Evolutionary conservation across 108 stramenopile genomes (phyloP), one percentile per base, ranked within the genome.

Genomic region (Stephanodiscus triporus): DNA sequence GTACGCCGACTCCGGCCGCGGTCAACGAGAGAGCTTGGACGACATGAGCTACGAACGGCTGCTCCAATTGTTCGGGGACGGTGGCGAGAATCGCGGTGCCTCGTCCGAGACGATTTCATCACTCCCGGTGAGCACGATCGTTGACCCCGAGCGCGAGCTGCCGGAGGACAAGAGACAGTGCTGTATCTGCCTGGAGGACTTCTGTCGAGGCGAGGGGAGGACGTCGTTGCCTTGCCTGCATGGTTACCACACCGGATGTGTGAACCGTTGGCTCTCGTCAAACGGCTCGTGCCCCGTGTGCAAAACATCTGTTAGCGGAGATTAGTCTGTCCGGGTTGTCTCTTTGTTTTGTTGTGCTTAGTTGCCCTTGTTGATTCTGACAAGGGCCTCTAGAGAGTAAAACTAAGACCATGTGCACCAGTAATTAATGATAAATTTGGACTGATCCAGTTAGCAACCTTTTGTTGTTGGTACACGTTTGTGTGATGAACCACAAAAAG

Each of bases 211-310:
- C 1, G 92, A 97, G 19, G 62, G 45, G 56, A 81, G 94, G 29
- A 94, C 84, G 40, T 81, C 78, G 29, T 73, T 97, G 59, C 92
- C 90, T 1, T 97, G 96, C 69, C 64, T 88, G 30, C 96, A 97
- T 77, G 90, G 84, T 11, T 97, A 93, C 84, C 96, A 97, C 77
- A 56, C 32, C n/a, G 70, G 66, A 7, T 97, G 96, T 74, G 82
- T 91, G 48, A 83, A 90, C 58, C 88, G 86, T 48, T 95, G 94
- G 94, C 70, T 97, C 47, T 55, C 66, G 19, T 65, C 66, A 27
- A 90, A 84, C 71, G 88, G 76, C 20, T 68, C 59, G 34, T 93
- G 92, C 79, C 92, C 92, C n/a, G 77, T 93, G 64, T 93, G 92
- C 65, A 90, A 93, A 62, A 76, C 67, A 20, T 50, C 36, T 19